Evolutionary conservation across 2,329 filamentous ascomycete species (phyloP), one percentile per base, ranked within the genome.

Genomic region (Zelopaecilomyces penicillatus): DNA sequence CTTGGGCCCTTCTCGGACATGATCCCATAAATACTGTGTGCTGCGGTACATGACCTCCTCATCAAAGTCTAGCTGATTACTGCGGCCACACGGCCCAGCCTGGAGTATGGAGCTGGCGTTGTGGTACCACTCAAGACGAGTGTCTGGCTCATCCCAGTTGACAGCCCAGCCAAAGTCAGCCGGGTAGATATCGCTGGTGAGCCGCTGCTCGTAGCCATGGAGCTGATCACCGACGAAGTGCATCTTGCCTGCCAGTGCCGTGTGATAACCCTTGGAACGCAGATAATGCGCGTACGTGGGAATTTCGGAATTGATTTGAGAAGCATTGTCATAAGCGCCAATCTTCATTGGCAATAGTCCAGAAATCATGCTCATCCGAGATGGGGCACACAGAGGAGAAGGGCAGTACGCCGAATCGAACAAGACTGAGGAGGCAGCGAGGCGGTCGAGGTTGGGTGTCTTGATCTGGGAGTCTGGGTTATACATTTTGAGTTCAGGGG

Each of bases 331-430:
- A 64, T 86, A 96, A 7, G 88, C 87, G 35, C 83, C 86, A 57
- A 96, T 95, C 72, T 87, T 90, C 65, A 89, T 91, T 35, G 90
- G 90, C 46, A 96, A 74, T 59, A 91, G 86, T 37, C 90, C 90
- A 8, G 87, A 91, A 64, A 95, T 90, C 83, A 96, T 87, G 63
- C 87, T 88, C 80, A 95, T 95, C 56, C 90, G 83, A 10, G 88
- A 95, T 2, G 90, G 90, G 1, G 89, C 90, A 64, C 90, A 96
- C 34, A 96, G 80, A 5, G 90, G 90, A 8, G 89, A 90, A 49
- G 91, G 91, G 71, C 89, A 95, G 72, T 96, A 96, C 19, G 90
- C 90, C 33, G 85, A 93, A 62, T 95, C 85, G 61, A 96, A 96
- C 61, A 94, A 85, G 30, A 95, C 89, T 7, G 88, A 85, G 49